A percentile compares a stretch with the other conserved stretches of the same genome.
phyloP scores from a whole-genome alignment of 148 eudicot genomes.

The Vaccinium macrocarpon region DNA sequence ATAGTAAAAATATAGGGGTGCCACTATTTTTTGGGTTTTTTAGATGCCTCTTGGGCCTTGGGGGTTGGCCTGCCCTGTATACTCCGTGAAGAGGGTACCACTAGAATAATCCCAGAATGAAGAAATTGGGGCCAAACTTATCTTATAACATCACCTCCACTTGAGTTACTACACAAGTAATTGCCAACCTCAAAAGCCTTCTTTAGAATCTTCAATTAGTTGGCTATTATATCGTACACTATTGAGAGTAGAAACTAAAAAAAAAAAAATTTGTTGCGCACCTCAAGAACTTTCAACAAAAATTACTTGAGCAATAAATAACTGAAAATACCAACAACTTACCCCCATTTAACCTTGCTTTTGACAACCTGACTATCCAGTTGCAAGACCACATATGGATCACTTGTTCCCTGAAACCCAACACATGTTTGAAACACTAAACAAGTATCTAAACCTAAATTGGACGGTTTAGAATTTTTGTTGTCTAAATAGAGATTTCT shows the following conservation, averaged over 20 bases:
- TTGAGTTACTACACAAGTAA: not conserved
- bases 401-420: slow-evolving; percentile 86
- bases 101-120: not conserved
- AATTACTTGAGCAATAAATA: not conserved
- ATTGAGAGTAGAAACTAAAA: not conserved
- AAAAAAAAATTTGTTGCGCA: not conserved
- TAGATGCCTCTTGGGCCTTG: no score
- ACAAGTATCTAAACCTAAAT: not conserved
- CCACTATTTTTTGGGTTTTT: no score
- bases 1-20: no score
- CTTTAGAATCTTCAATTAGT: slow-evolving; percentile 1
- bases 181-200: not conserved
- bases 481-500: not conserved
- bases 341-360: slow-evolving; percentile 96
- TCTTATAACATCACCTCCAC: not conserved
- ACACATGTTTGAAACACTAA: slow-evolving; percentile 9
- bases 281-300: not conserved
- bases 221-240: not conserved
- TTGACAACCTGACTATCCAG: slow-evolving; percentile 75
- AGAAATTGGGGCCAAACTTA: not conserved
- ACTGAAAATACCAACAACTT: slow-evolving; percentile 24
- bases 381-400: slow-evolving; percentile 88
- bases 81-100: not conserved
- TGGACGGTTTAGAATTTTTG: not conserved
- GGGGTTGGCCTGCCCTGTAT: no score